Conservation (phyloP, 2,329 filamentous ascomycete species). For the Fusarium sp. region DNA sequence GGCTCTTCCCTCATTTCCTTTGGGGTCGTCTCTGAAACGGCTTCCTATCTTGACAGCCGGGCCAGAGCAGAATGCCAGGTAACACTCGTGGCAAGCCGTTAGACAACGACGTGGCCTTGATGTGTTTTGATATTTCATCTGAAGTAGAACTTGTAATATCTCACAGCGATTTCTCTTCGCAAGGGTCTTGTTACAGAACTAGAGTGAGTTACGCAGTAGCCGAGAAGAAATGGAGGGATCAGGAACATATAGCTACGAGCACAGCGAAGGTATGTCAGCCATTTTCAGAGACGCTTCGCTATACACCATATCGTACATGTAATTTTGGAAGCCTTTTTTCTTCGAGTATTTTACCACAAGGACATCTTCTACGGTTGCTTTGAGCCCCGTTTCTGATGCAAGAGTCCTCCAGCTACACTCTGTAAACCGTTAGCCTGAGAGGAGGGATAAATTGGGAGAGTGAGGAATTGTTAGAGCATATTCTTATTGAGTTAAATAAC, state of each 20-base stretch:
- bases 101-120: neutral
- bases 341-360: neutral
- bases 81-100: too few species aligned
- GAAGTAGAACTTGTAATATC: accelerated
- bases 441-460: accelerated
- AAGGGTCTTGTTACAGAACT: too few species aligned
- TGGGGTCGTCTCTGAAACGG: too few species aligned
- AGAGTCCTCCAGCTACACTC: neutral
- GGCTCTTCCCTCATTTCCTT: neutral
- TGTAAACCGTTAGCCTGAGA: too few species aligned
- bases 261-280: neutral
- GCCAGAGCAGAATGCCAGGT: neutral
- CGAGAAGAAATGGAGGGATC: neutral
- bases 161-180: accelerated
- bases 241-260: neutral
- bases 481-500: accelerated
- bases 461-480: accelerated
- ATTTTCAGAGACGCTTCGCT: accelerated
- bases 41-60: too few species aligned
- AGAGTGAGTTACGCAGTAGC: neutral
- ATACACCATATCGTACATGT: too few species aligned
- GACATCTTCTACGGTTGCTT: neutral
- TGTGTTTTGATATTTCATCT: accelerated
- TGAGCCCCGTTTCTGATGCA: neutral
- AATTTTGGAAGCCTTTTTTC: accelerated